Percentiles rank a stretch among this genome's conserved stretches.
phyloP scores from a whole-genome alignment of 192 early-diverging fungal species.

The Kappamyces sp. region DNA sequence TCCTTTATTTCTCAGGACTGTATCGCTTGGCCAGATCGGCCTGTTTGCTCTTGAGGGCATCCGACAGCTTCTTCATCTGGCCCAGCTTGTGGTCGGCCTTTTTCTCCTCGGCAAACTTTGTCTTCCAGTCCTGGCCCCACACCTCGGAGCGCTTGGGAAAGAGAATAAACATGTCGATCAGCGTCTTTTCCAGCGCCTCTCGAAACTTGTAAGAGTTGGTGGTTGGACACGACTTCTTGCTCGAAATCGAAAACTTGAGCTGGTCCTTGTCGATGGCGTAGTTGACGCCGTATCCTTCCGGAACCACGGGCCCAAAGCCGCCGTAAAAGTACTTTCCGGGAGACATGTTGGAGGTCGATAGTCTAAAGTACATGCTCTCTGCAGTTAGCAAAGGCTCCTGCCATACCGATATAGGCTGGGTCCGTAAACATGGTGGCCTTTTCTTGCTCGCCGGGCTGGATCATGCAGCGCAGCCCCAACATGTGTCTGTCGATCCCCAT shows the following conservation, averaged over 20 bases:
- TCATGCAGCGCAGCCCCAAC: conserved; percentile 71
- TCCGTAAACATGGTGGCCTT: conserved; percentile 69
- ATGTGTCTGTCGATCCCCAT: conserved; percentile 89
- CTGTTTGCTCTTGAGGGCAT: conserved; percentile 31
- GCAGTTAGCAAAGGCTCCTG: no score
- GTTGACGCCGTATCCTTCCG: conserved; percentile 49
- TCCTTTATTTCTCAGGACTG: neutral
- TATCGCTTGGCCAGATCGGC: conserved; percentile 22
- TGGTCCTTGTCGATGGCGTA: conserved; percentile 53
- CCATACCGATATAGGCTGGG: conserved; percentile 53
- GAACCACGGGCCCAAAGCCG: conserved; percentile 50
- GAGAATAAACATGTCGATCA: conserved; percentile 61
- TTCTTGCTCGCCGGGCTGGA: conserved; percentile 54
- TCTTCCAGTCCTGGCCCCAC: conserved; percentile 44
- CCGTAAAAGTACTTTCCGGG: conserved; percentile 45
- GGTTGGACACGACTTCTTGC: conserved; percentile 32
- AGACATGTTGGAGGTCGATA: conserved; percentile 73
- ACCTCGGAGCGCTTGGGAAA: conserved; percentile 50
- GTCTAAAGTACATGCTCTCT: conserved; percentile 65
- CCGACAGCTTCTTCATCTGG: conserved; percentile 35
- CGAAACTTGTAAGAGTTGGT: conserved; percentile 52
- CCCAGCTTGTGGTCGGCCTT: conserved; percentile 35
- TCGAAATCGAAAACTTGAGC: conserved; percentile 56
- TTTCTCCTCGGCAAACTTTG: conserved; percentile 25
- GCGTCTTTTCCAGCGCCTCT: conserved; percentile 47